Evolutionary conservation across 163 green algal species (phyloP).

Genomic region (Smithsoniella earleae): DNA sequence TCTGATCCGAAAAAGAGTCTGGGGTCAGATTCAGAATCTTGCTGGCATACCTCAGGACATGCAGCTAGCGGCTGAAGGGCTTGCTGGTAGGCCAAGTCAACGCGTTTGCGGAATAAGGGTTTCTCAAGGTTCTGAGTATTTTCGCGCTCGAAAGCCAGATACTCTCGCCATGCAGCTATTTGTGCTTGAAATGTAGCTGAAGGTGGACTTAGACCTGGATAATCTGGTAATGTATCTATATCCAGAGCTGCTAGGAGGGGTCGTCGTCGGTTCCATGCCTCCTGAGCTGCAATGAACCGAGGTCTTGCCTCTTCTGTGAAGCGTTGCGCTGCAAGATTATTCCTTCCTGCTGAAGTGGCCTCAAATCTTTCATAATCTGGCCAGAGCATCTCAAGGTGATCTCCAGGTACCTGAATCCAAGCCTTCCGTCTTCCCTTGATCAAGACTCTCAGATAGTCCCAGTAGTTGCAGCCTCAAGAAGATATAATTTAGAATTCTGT

Average conservation of each 20-base stretch:
- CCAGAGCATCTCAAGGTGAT: constrained; percentile 13
- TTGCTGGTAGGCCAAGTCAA: constrained; percentile 27
- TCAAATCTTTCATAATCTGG: constrained; percentile 23
- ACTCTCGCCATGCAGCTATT: neutral
- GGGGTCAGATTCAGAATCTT: too few relatives aligned
- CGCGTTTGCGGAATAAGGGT: neutral
- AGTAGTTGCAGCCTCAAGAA: neutral
- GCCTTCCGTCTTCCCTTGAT: neutral
- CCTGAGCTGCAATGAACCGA: neutral
- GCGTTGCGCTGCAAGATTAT: constrained; percentile 8
- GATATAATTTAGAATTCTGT: too few relatives aligned
- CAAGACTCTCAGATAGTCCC: neutral
- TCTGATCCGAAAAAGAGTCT: too few relatives aligned
- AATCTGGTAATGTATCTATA: neutral
- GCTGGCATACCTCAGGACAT: constrained; percentile 17
- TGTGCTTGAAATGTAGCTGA: neutral
- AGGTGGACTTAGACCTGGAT: neutral
- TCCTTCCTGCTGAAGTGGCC: constrained; percentile 1
- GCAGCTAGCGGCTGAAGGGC: constrained; percentile 12
- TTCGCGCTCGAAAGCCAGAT: neutral
- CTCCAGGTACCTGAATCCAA: constrained; percentile 3
- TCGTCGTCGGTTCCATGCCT: neutral
- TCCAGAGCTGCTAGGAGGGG: constrained; percentile 1
- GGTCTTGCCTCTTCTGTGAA: constrained; percentile 9
- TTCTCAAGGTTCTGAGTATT: constrained; percentile 1